phyloP scores from a whole-genome alignment of 1,284 basidiomycete species.

The Erythrobasidium hasegawianum region DNA sequence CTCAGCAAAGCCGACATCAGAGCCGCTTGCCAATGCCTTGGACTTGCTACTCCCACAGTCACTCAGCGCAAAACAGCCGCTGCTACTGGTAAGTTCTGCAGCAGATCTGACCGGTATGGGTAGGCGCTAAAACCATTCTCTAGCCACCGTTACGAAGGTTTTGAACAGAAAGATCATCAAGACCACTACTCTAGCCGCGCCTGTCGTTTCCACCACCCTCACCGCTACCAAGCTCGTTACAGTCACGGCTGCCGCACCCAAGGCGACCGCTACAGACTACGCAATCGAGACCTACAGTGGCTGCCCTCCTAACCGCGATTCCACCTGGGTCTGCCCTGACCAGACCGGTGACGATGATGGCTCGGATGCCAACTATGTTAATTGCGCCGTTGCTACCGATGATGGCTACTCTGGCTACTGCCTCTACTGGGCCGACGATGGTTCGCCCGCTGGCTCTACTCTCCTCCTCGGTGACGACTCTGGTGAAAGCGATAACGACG shows the following conservation, averaged over 20 bases:
- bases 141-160: background rate
- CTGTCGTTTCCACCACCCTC: background rate
- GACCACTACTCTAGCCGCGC: background rate
- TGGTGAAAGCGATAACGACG: background rate
- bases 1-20: conserved; percentile 5
- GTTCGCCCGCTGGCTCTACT: background rate
- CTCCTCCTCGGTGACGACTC: conserved; percentile 2
- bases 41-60: background rate
- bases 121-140: background rate
- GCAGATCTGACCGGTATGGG: background rate
- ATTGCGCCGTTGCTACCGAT: background rate
- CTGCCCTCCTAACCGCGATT: background rate
- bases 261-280: background rate
- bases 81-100: conserved; percentile 6
- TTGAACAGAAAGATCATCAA: conserved; percentile 1
- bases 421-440: conserved; percentile 10
- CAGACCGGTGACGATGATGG: conserved; percentile 14
- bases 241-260: background rate
- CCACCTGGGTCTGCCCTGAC: conserved; percentile 5
- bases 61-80: background rate
- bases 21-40: conserved; percentile 5
- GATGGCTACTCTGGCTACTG: conserved; percentile 9
- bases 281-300: background rate
- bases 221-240: background rate
- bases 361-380: background rate